Evolutionary conservation across 352 stramenopile genomes (phyloP).

Genomic region (Phytophthora podocarpi): DNA sequence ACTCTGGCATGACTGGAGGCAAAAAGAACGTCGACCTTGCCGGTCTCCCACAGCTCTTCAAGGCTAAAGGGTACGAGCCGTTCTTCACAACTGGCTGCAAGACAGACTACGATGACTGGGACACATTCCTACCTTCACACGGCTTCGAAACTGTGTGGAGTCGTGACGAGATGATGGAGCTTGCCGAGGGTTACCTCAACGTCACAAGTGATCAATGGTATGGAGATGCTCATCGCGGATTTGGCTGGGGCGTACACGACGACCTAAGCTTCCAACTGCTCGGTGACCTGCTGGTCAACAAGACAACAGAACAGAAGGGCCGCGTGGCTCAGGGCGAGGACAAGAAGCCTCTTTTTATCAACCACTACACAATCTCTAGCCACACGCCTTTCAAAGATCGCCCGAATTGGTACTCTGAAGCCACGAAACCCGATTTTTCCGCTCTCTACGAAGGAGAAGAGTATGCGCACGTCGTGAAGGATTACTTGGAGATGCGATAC

Average conservation of each 20-base stretch:
- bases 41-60: slow-evolving; percentile 53
- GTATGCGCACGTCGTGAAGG: slow-evolving; percentile 28
- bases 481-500: slow-evolving; percentile 55
- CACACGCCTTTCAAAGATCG: slow-evolving; percentile 43
- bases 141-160: slow-evolving; percentile 52
- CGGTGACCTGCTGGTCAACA: slow-evolving; percentile 51
- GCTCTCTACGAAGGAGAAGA: slow-evolving; percentile 33
- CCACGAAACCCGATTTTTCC: slow-evolving; percentile 44
- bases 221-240: slow-evolving; percentile 6
- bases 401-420: slow-evolving; percentile 40
- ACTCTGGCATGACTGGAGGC: slow-evolving; percentile 37
- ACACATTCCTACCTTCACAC: slow-evolving; percentile 46
- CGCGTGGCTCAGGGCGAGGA: slow-evolving; percentile 19
- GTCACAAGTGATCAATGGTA: slow-evolving; percentile 43
- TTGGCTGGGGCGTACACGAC: slow-evolving; percentile 57
- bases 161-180: slow-evolving; percentile 39
- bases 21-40: slow-evolving; percentile 25
- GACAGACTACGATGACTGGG: slow-evolving; percentile 55
- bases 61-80: slow-evolving; percentile 49
- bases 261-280: slow-evolving; percentile 56
- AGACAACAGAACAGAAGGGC: slow-evolving; percentile 34
- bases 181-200: slow-evolving; percentile 35
- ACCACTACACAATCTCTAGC: slow-evolving; percentile 64
- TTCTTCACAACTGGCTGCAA: slow-evolving; percentile 48
- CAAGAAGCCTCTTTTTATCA: slow-evolving; percentile 56